These are phyloP conservation scores for Astrephomene gubernaculifera DNA, from an alignment of 139 green algal genomes.

Conservation along the genomic window DNA sequence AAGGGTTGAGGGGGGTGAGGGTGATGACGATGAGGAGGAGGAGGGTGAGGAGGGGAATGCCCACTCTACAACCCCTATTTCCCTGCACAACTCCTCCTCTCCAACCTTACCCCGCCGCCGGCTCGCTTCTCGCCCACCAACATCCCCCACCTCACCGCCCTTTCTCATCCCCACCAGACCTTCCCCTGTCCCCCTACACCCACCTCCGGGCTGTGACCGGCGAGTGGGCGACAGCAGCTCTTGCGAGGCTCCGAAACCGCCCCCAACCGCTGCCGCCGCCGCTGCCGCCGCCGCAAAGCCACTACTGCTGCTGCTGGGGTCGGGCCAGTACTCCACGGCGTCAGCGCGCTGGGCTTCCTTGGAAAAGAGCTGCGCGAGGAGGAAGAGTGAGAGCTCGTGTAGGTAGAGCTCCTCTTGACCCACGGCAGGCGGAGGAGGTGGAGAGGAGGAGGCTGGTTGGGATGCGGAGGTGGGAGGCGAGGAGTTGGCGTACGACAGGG, in stretches of 20 bases:
- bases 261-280: background rate
- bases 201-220: slow-evolving; percentile 37
- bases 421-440: background rate
- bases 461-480: background rate
- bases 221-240: slow-evolving; percentile 53
- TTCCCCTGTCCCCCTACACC: no score
- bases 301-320: slow-evolving; percentile 27
- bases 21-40: no score
- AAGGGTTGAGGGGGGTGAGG: no score
- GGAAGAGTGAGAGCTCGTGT: slow-evolving; percentile 77
- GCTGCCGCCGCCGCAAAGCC: slow-evolving; percentile 3
- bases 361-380: slow-evolving; percentile 79
- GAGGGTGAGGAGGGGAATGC: no score
- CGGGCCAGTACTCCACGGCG: slow-evolving; percentile 81
- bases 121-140: no score
- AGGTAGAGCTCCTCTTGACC: slow-evolving; percentile 52
- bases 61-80: no score
- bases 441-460: no score
- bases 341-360: slow-evolving; percentile 73
- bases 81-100: no score
- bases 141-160: no score
- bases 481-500: slow-evolving; percentile 42
- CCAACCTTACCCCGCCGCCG: background rate
- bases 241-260: background rate
- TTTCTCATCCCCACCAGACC: no score